A percentile compares a stretch with the other conserved stretches of the same genome.
These are phyloP conservation scores for Trichoderma parareesei DNA, from an alignment of 495 filamentous ascomycete species.

Conservation along the genomic window DNA sequence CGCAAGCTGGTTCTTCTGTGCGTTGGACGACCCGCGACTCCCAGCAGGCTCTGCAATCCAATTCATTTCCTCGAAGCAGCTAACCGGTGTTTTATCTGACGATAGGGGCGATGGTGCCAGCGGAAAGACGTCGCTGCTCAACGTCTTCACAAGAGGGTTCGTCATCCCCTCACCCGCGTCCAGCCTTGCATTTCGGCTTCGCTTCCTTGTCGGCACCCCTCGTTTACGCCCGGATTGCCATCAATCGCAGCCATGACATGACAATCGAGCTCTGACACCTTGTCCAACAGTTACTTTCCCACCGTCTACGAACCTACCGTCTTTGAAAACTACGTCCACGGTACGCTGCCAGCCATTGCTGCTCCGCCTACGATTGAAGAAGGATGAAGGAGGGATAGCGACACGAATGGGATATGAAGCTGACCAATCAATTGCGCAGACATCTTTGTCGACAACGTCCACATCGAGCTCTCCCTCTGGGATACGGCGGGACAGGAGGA, in stretches of 20 bases:
- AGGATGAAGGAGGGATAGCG: not conserved
- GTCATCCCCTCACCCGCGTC: slow-evolving; percentile 32
- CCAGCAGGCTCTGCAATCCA: not conserved
- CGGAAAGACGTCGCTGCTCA: slow-evolving; percentile 93
- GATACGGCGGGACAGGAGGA: slow-evolving; percentile 98
- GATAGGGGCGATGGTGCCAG: slow-evolving; percentile 90
- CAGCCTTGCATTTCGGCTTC: no score
- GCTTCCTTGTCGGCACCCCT: no score
- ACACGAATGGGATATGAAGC: not conserved
- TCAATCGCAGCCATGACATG: not conserved
- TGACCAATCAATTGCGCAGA: slow-evolving; percentile 43
- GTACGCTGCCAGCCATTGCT: slow-evolving; percentile 39
- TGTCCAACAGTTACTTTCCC: slow-evolving; percentile 73
- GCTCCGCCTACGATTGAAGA: not conserved
- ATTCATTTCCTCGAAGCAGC: not conserved
- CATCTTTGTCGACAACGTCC: slow-evolving; percentile 92
- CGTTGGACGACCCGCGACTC: slow-evolving; percentile 28
- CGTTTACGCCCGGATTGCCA: not conserved
- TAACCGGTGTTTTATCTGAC: slow-evolving; percentile 21
- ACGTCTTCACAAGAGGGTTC: slow-evolving; percentile 93
- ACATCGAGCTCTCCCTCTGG: slow-evolving; percentile 96
- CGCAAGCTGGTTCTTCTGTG: slow-evolving; percentile 97
- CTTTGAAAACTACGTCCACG: slow-evolving; percentile 99
- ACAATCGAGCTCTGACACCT: slow-evolving; percentile 10
- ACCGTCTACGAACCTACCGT: slow-evolving; percentile 98